Conservation (phyloP, 1,139 yeast genomes). For the Saccharomyces hybrid region DNA sequence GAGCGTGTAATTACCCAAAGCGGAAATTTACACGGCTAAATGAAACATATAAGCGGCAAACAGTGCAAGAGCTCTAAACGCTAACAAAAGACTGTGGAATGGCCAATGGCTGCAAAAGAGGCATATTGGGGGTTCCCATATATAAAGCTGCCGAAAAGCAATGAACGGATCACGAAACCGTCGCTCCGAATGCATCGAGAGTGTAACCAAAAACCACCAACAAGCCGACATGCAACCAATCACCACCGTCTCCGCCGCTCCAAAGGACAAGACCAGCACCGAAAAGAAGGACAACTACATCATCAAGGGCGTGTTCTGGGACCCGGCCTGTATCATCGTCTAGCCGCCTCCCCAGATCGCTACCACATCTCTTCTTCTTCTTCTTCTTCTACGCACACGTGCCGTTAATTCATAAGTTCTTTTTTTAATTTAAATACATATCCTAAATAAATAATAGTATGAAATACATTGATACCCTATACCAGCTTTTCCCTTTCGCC, state of each 20-base stretch:
- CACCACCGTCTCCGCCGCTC: constrained; percentile 20
- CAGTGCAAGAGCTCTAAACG: neutral
- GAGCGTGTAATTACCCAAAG: constrained; percentile 1
- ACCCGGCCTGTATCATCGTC: constrained; percentile 27
- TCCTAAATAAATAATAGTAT: neutral
- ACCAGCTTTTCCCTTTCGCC: neutral
- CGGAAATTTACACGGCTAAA: neutral
- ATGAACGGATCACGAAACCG: no score
- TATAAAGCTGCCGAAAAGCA: neutral
- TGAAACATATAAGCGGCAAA: neutral
- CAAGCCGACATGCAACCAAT: constrained; percentile 23
- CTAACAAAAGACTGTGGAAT: neutral
- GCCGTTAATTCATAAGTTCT: neutral
- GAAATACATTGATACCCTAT: neutral
- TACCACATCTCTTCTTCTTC: neutral
- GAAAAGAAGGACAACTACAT: constrained; percentile 30
- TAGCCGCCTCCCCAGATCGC: constrained; percentile 4
- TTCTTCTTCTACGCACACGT: neutral
- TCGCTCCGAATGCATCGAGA: no score
- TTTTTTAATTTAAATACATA: neutral
- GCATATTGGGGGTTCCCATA: neutral
- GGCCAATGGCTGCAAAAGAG: neutral
- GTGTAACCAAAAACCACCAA: no score
- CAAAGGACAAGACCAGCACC: constrained; percentile 20
- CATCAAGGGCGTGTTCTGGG: constrained; percentile 23